Evolutionary conservation across 2,329 filamentous ascomycete species (phyloP), one percentile per base, ranked within the genome.

Genomic region (Talaromyces sp.): DNA sequence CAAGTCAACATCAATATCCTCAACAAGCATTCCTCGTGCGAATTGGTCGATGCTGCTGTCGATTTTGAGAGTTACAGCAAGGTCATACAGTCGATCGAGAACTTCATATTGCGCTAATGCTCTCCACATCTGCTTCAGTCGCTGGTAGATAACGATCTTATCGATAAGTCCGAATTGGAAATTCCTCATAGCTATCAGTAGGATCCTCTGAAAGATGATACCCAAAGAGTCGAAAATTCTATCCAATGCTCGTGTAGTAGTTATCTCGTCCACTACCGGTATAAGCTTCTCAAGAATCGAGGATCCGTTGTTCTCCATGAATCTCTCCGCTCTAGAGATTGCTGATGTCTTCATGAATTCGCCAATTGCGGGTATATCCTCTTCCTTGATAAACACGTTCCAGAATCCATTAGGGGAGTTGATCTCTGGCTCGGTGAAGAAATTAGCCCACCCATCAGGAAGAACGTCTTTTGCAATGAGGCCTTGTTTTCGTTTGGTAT

Each of bases 1-100:
- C 56, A 58, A 58, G 22, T 43, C 56, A 16, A 58, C 56, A 31
- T 58, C 37, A n/a, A 58, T n/a, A 27, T 58, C 56, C 37, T 58
- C 56, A 24, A 58, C 35, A 39, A 58, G n/a, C 56, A 58, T 58
- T 5, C 56, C 56, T 27, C 35, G 56, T n/a, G 56, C 56, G 19
- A 58, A 58, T 3, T 58, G n/a, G 22, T 58, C 7, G 19, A 58
- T 39, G 33, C 56, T 58, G 22, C 11, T 14, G 16, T 27, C 37
- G 16, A 58, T 35, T 3, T 35, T 35, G 22, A 58, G 19, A 58
- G 19, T 22, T 24, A 43, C 35, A 24, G 56, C 56, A 6, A 41
- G 19, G n/a, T 58, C 56, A 41, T 58, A 35, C 19, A 58, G 56
- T 43, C 22, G 56, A 43, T 58, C 56, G 19, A 58, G 56, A 35